Conservation (phyloP, 345 rosid genomes). For the Citrus australasica region DNA sequence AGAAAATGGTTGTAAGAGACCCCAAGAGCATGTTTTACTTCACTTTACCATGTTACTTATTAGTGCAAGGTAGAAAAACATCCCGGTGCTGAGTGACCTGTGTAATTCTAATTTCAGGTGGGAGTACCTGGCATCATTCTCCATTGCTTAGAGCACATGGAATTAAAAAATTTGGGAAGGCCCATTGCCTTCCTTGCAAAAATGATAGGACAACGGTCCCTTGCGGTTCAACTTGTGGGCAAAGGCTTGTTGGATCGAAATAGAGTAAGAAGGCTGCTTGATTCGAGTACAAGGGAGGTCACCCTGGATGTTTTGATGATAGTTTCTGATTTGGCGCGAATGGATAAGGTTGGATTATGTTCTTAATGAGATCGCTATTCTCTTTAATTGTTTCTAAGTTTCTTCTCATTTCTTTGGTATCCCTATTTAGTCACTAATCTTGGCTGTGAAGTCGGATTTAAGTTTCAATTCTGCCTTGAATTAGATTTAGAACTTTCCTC, state of each 20-base stretch:
- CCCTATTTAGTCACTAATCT: not conserved
- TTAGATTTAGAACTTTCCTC: not conserved
- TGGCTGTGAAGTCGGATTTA: not conserved
- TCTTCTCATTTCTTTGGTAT: not conserved
- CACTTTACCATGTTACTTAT: not conserved
- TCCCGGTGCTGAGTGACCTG: not conserved
- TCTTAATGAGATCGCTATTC: not conserved
- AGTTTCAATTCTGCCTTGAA: not conserved
- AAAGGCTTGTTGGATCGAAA: constrained; percentile 79
- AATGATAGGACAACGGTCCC: constrained; percentile 70
- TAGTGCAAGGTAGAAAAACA: not conserved
- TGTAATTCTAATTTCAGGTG: constrained; percentile 46
- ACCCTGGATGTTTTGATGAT: constrained; percentile 82
- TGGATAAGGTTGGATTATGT: constrained; percentile 75
- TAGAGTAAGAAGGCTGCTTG: constrained; percentile 71
- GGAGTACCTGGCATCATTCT: constrained; percentile 68
- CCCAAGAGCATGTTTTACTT: not conserved
- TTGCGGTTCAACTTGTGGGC: constrained; percentile 79
- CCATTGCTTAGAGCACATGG: constrained; percentile 80
- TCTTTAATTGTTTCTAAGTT: not conserved
- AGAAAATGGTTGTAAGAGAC: not conserved
- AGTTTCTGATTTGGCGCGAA: constrained; percentile 86
- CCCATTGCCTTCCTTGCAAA: constrained; percentile 93
- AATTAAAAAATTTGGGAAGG: constrained; percentile 71
- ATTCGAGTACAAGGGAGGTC: constrained; percentile 81